Percentiles rank a stretch among this genome's conserved stretches.
phyloP scores from a whole-genome alignment of 2,329 filamentous ascomycete species.

The Amesomyces nigricolor region DNA sequence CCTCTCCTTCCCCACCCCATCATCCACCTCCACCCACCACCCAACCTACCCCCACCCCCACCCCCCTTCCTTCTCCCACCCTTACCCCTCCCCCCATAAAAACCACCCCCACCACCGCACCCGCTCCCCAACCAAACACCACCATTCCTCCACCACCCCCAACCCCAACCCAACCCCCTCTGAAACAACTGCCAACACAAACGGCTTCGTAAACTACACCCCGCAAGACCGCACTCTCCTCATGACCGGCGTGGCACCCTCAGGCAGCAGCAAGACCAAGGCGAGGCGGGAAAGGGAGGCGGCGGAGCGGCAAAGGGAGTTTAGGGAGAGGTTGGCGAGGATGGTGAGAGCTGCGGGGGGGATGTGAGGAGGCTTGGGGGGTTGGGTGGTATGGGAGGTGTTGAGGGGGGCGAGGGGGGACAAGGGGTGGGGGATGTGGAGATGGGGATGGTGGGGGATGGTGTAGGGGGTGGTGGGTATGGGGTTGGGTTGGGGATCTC shows the following conservation, averaged over 20 bases:
- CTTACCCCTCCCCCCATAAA: not conserved
- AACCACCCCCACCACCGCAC: slow-evolving; percentile 19
- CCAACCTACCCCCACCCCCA: not conserved
- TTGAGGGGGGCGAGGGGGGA: not conserved
- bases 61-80: not conserved
- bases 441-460: not conserved
- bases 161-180: too few relatives aligned
- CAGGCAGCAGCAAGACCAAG: slow-evolving; percentile 89
- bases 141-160: too few relatives aligned
- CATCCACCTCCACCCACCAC: slow-evolving; percentile 9
- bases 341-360: slow-evolving; percentile 67
- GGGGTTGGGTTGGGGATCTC: not conserved
- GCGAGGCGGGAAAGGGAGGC: slow-evolving; percentile 87
- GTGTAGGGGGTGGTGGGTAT: not conserved
- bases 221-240: slow-evolving; percentile 71
- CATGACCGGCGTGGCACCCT: slow-evolving; percentile 84
- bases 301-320: slow-evolving; percentile 62
- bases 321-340: slow-evolving; percentile 63
- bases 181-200: too few relatives aligned
- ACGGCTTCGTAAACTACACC: slow-evolving; percentile 86
- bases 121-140: slow-evolving; percentile 19
- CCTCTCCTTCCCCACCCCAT: not conserved
- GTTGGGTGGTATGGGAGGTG: not conserved
- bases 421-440: not conserved
- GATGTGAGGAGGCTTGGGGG: slow-evolving; percentile 50